Conservation (phyloP, 176 grass and related monocot species). For the Avena insularis region DNA sequence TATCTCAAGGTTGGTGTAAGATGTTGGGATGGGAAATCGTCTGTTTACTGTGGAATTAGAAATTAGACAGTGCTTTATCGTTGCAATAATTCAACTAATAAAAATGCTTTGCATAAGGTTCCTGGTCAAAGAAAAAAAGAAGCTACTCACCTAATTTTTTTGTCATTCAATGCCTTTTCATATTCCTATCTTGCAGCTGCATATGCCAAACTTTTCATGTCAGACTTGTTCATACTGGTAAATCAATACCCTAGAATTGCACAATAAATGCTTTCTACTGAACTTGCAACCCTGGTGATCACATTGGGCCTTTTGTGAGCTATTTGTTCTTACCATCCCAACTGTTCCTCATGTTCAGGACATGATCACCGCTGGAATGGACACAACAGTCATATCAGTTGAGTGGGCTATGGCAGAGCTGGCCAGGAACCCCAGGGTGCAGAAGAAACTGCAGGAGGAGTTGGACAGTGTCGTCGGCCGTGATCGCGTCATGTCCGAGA, state of each 20-base stretch:
- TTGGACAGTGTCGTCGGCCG: slow-evolving; percentile 54
- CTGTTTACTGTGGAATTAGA: slow-evolving; percentile 39
- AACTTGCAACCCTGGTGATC: slow-evolving; percentile 12
- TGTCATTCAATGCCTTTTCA: not conserved
- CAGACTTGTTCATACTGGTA: not conserved
- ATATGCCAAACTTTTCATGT: not conserved
- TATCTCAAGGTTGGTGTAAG: slow-evolving; percentile 48
- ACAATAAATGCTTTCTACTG: not conserved
- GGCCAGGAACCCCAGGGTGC: slow-evolving; percentile 64
- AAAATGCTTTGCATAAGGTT: slow-evolving; percentile 14
- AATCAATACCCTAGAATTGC: not conserved
- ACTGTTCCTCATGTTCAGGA: slow-evolving; percentile 46
- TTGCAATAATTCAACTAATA: slow-evolving; percentile 40
- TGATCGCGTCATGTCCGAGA: slow-evolving; percentile 57
- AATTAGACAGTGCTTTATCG: slow-evolving; percentile 30
- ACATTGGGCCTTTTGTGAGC: not conserved
- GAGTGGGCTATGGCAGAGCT: slow-evolving; percentile 82
- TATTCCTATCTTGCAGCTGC: not conserved
- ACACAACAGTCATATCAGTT: slow-evolving; percentile 69
- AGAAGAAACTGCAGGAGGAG: slow-evolving; percentile 71
- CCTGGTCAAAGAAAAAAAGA: not conserved
- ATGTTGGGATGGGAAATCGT: slow-evolving; percentile 40
- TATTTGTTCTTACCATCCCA: slow-evolving; percentile 32
- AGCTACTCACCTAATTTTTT: slow-evolving; percentile 6
- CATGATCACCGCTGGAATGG: slow-evolving; percentile 78